Conservation (phyloP, 208 protist species). For the Trichomonas tenax region DNA sequence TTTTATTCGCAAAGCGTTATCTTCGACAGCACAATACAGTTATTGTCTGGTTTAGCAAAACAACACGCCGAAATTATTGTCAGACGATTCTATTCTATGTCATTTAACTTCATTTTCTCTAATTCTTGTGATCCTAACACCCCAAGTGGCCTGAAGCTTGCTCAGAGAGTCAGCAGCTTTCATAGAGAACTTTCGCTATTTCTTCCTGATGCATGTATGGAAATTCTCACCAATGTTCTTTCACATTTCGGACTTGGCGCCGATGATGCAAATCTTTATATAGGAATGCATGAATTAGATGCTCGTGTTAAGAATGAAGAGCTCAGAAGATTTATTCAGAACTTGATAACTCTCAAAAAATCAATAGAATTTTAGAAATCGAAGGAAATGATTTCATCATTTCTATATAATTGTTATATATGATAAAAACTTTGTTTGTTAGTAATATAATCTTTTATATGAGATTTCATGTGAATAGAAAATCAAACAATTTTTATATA, state of each 20-base stretch:
- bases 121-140: background rate
- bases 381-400: too few relatives aligned
- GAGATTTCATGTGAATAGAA: background rate
- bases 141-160: background rate
- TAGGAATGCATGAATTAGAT: background rate
- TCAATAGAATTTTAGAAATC: background rate
- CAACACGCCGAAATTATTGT: background rate
- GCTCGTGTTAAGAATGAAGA: background rate
- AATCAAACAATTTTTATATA: background rate
- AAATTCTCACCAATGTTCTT: background rate
- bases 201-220: background rate
- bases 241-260: background rate
- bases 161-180: background rate
- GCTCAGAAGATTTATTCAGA: background rate
- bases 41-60: background rate
- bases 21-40: background rate
- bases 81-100: background rate
- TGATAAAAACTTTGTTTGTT: too few relatives aligned
- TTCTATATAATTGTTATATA: too few relatives aligned
- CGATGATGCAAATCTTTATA: background rate
- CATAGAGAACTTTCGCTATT: background rate
- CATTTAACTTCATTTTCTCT: background rate
- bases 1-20: background rate
- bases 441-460: too few relatives aligned
- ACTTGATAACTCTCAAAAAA: background rate